Base-by-base conservation (phyloP, 139 green algal species). In the Chlorella ohadii region DNA sequence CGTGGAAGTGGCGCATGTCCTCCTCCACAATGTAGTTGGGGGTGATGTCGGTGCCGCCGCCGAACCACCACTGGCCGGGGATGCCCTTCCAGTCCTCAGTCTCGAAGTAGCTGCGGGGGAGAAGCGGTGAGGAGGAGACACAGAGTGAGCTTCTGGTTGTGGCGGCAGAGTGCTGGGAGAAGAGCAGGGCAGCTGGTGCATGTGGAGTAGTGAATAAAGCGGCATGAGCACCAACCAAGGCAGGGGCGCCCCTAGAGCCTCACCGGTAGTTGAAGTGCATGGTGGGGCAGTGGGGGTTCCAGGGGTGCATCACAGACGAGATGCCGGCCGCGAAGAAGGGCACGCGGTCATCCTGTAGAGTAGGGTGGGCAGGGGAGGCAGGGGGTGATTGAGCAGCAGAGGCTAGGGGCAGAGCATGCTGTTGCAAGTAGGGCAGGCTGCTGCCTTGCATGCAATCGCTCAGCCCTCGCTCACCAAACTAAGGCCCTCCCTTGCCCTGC, bases 231-330 rank as follows among this genome's bases (percentile, higher is more conserved):
- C 33, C 66, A 16, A n/a, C n/a, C n/a, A n/a, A 71, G n/a, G 66
- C 34, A 15, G 33, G 9, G 44, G 47, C 57, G 20, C 27, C 39
- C 61, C 61, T 16, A n/a, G 25, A 7, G 20, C 39, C 79, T 39
- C 71, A 94, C 88, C 97, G 92, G 93, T 99, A 99, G 94, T 99
- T 99, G 92, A 99, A 99, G 94, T 99, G 97, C 96, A 99, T 98
- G 47, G 97, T 99, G 51, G 97, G 97, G 22, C 90, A 93, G 75
- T 98, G 94, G 15, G 97, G 97, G 93, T 99, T 99, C 74, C 90
- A 85, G 0, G 97, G 97, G 91, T 99, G 97, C 95, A 99, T 99
- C 13, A 99, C 97, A 17, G 92, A 98, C 82, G 89, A 96, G 86
- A 99, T 98, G 82, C 97, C 97, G 19, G 95, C 94, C 11, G 97